Percentiles rank a stretch among this genome's conserved stretches.
These are phyloP conservation scores for Aspergillus carbonarius DNA, from an alignment of 2,329 filamentous ascomycete species.

Conservation along the genomic window DNA sequence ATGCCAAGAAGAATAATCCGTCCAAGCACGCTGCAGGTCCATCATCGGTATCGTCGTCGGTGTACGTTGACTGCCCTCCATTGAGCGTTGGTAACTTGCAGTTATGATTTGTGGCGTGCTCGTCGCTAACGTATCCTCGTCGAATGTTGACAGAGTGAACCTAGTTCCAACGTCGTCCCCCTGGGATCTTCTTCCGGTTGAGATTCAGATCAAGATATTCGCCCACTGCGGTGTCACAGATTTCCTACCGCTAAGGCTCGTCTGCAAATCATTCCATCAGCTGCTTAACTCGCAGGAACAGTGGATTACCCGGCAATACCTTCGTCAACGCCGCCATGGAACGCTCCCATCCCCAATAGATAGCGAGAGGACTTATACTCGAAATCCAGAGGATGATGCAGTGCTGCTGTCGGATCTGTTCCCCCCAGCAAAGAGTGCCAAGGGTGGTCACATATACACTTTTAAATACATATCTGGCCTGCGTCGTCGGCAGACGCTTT, in stretches of 20 bases:
- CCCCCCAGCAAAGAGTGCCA: conserved; percentile 37
- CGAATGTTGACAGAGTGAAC: conserved; percentile 25
- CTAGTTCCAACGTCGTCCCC: conserved; percentile 31
- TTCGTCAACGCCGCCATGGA: conserved; percentile 43
- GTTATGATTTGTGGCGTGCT: neutral
- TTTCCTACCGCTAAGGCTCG: conserved; percentile 37
- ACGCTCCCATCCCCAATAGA: conserved; percentile 43
- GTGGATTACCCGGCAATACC: conserved; percentile 42
- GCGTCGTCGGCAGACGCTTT: conserved; percentile 39
- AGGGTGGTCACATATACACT: conserved; percentile 40
- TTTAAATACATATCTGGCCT: conserved; percentile 42
- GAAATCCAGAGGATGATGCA: conserved; percentile 44
- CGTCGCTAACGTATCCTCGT: conserved; percentile 10
- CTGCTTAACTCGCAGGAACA: conserved; percentile 40
- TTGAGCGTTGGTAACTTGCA: neutral
- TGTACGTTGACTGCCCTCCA: conserved; percentile 19
- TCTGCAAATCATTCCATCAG: conserved; percentile 39
- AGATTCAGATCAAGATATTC: conserved; percentile 44
- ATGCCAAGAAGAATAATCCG: conserved; percentile 25
- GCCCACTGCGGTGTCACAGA: conserved; percentile 40
- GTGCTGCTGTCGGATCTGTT: conserved; percentile 46
- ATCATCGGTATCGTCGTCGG: conserved; percentile 23
- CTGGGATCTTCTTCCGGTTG: conserved; percentile 43
- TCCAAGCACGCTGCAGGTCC: conserved; percentile 23
- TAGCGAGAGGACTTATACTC: conserved; percentile 37